Evolutionary conservation across 352 stramenopile species (phyloP), one percentile per base, ranked within the genome.

Genomic region (Phytophthora constricta): DNA sequence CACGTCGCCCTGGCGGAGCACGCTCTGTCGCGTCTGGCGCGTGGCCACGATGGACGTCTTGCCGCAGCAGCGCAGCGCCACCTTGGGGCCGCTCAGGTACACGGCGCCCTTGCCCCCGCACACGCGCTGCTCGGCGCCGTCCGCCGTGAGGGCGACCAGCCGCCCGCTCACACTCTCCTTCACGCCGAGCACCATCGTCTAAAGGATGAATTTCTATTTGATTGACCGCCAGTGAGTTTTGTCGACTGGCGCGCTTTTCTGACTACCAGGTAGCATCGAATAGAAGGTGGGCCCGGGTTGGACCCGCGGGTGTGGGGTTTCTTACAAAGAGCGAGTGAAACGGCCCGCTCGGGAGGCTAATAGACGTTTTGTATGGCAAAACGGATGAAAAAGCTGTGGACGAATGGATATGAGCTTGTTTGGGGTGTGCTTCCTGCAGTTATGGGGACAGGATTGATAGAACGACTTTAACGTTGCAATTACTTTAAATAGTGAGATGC

Each of bases 161-260:
- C 81, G 80, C 37, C 86, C 86, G 68, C 80, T 92, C 65, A 93
- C 82, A 64, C 80, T 90, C 58, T 93, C 86, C 75, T 87, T 87
- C 23, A 92, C 82, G 16, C 82, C 79, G 5, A 93, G 70, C 47
- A 50, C 50, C 77, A 82, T 82, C 17, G 33, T 14, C 7, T 7
- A 13, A 13, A 13, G 31, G 0, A 25, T 17, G 11, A 8, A 5
- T 13, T 49, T 25, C 5, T 4, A 4, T 19, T 22, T 2, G 7
- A 5, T 17, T 42, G 9, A n/a, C 17, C 26, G 47, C 23, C 22
- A 55, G 22, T 51, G 45, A 34, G 20, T 27, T 10, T 62, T 65
- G n/a, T n/a, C n/a, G n/a, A n/a, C n/a, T 66, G 42, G 33, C 49
- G 49, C 45, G 1, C 39, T 63, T 68, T 57, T 61, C n/a, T n/a